Conservation (phyloP, 169 alveolate genomes). For the Babesia gibsoni region DNA sequence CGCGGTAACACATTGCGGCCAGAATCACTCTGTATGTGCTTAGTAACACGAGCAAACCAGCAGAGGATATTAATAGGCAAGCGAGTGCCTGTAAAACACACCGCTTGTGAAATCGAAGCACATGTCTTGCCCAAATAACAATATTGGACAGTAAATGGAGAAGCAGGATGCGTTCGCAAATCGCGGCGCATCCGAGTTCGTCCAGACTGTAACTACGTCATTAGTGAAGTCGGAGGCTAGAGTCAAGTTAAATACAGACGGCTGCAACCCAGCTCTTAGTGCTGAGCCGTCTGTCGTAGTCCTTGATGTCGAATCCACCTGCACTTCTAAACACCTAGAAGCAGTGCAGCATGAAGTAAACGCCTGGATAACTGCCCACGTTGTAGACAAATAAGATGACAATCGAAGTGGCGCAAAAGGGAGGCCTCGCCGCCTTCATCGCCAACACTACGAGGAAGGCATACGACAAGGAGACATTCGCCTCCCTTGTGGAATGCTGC, state of each 20-base stretch:
- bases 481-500: slow-evolving; percentile 61
- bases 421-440: slow-evolving; percentile 18
- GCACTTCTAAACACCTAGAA: slow-evolving; percentile 38
- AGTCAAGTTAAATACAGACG: background rate
- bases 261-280: background rate
- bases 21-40: slow-evolving; percentile 43
- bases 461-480: slow-evolving; percentile 63
- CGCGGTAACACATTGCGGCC: slow-evolving; percentile 41
- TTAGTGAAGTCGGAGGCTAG: slow-evolving; percentile 39
- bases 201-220: slow-evolving; percentile 40
- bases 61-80: too few species aligned
- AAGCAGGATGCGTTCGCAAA: slow-evolving; percentile 3
- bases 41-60: too few species aligned
- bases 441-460: slow-evolving; percentile 57
- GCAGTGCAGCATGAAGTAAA: slow-evolving; percentile 56
- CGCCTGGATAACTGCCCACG: slow-evolving; percentile 50
- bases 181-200: background rate
- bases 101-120: too few species aligned
- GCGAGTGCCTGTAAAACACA: too few species aligned
- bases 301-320: slow-evolving; percentile 25
- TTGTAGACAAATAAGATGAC: slow-evolving; percentile 5
- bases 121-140: too few species aligned
- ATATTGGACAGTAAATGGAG: slow-evolving; percentile 13
- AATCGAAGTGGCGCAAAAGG: slow-evolving; percentile 5
- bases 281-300: background rate